Evolutionary conservation across 176 grass and related monocot species (phyloP), one percentile per base, ranked within the genome.

Genomic region (Phragmites australis): DNA sequence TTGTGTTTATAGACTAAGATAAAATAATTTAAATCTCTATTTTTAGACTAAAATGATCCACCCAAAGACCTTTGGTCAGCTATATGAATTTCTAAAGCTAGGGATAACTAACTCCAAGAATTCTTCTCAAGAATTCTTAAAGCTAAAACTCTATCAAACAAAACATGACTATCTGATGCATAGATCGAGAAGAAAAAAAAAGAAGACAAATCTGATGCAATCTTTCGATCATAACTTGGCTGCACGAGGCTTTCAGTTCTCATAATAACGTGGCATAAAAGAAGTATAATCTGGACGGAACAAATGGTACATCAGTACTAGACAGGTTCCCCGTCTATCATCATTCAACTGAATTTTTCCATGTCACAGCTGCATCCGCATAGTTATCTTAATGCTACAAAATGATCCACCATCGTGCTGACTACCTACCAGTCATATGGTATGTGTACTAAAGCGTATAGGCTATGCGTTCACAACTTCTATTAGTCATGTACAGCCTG

Each of bases 301-400:
- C 19, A 51, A 60, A 43, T 1, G 13, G 0, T 68, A 59, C 50
- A 51, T 48, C 52, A 68, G 31, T 39, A 50, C 12, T 32, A 34
- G 26, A 72, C 57, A 85, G 26, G 27, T 23, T 79, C 45, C 27
- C 51, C 29, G 27, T 55, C 27, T 15, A 31, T 4, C 7, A 25
- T 37, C 44, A 63, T 31, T 18, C 15, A 50, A 64, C 2, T n/a
- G 57, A 29, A 50, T 15, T 31, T 65, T n/a, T 41, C 3, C 1
- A 9, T 19, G 2, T 51, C 31, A 9, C 34, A 43, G 17, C 64
- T 12, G 15, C 50, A 54, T 68, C 45, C 9, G 56, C 68, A 21
- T 17, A 53, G 16, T 80, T 80, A 67, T 68, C 34, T 55, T 40
- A 72, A 46, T n/a, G 8, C 81, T 67, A 74, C 75, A 79, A 83